These are phyloP conservation scores for Aspergillus novoparasiticus DNA, from an alignment of 2,329 filamentous ascomycete genomes.

Conservation along the genomic window DNA sequence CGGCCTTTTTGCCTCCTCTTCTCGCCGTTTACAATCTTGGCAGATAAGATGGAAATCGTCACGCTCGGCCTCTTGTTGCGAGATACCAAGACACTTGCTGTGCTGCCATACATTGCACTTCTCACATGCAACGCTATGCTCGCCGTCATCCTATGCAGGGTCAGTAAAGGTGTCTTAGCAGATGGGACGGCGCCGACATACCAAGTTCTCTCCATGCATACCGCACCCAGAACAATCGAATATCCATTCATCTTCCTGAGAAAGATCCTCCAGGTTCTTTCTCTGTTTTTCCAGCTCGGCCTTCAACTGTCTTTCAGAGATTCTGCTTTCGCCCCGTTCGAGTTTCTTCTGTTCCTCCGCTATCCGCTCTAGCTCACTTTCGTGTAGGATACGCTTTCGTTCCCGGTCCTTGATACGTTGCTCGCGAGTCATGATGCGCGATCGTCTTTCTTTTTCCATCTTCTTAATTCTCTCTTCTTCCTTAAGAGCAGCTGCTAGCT, in stretches of 20 bases:
- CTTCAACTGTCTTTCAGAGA: slow-evolving; percentile 79
- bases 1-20: slow-evolving; percentile 62
- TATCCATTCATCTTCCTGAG: slow-evolving; percentile 81
- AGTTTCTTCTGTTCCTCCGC: slow-evolving; percentile 72
- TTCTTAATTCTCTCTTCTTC: slow-evolving; percentile 64
- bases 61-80: slow-evolving; percentile 75
- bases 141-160: slow-evolving; percentile 72
- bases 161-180: slow-evolving; percentile 21
- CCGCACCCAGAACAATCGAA: slow-evolving; percentile 92
- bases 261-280: slow-evolving; percentile 72
- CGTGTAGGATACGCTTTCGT: slow-evolving; percentile 76
- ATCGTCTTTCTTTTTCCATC: slow-evolving; percentile 73
- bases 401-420: slow-evolving; percentile 85
- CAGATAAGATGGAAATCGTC: slow-evolving; percentile 90
- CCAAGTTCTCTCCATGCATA: slow-evolving; percentile 77
- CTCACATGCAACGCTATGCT: slow-evolving; percentile 92
- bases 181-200: slow-evolving; percentile 32
- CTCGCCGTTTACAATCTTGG: slow-evolving; percentile 70
- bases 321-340: slow-evolving; percentile 58
- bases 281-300: slow-evolving; percentile 79
- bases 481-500: slow-evolving; percentile 64
- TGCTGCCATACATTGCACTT: slow-evolving; percentile 96
- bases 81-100: slow-evolving; percentile 84
- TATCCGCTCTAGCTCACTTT: slow-evolving; percentile 78
- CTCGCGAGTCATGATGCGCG: slow-evolving; percentile 79